These are phyloP conservation scores for Phlebiopsis gigantea DNA, from an alignment of 768 basidiomycete genomes.

Conservation along the genomic window DNA sequence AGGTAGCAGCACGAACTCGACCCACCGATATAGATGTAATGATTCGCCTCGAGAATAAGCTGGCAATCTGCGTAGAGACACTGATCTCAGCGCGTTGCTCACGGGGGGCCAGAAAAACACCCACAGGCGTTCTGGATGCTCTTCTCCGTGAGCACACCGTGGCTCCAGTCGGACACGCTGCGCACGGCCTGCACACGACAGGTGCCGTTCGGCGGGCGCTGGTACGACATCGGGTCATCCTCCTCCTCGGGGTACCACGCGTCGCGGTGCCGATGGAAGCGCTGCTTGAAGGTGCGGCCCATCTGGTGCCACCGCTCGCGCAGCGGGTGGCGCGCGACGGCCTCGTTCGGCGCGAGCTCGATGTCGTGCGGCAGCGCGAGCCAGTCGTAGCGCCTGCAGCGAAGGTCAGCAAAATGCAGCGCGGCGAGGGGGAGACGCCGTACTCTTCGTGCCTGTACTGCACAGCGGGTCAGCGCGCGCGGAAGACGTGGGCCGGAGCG, in stretches of 20 bases:
- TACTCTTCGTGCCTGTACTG: constrained; percentile 41
- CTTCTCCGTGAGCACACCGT: constrained; percentile 83
- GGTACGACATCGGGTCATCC: constrained; percentile 37
- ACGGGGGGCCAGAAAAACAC: constrained; percentile 23
- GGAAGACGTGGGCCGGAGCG: neutral
- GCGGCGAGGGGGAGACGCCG: constrained; percentile 17
- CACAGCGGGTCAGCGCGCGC: neutral
- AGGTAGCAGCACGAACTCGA: constrained; percentile 4
- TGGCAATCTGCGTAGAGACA: constrained; percentile 48
- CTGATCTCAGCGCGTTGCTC: neutral
- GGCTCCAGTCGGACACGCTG: constrained; percentile 90
- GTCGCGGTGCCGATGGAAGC: constrained; percentile 43
- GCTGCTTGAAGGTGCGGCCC: constrained; percentile 58
- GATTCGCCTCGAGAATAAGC: constrained; percentile 77
- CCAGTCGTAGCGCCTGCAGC: constrained; percentile 49
- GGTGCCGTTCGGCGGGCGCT: constrained; percentile 39
- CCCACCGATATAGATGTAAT: constrained; percentile 90
- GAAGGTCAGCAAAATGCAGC: neutral
- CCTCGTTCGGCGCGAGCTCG: constrained; percentile 54
- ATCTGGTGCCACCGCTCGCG: constrained; percentile 52
- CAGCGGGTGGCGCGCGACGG: constrained; percentile 70
- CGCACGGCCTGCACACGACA: constrained; percentile 79
- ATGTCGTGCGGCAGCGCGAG: constrained; percentile 78
- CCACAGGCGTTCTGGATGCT: constrained; percentile 92
- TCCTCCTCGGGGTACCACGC: constrained; percentile 26